Base-by-base conservation (phyloP, 805 yeast species). In the Starmerella gropengiesseri region DNA sequence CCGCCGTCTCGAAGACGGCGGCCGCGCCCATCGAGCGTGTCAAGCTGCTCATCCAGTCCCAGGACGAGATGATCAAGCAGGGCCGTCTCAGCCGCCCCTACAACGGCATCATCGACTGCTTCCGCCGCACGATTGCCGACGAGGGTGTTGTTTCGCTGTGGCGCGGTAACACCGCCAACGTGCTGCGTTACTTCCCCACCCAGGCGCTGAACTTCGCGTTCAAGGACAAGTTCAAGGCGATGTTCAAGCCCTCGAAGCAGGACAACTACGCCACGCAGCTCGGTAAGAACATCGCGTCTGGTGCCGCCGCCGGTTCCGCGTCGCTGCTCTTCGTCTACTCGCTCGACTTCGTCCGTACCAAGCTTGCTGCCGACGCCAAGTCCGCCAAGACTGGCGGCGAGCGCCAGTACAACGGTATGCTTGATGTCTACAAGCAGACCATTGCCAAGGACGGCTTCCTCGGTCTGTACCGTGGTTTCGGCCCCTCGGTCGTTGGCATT, bases 121-220 rank as follows among this genome's bases (percentile, higher is more conserved):
- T 85, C 89, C 75, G 65, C 63, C 81, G 94, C 76, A 85, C 95
- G 58, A 78, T 86, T 56, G 78, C 80, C 60, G 81, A 79, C 60
- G 95, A 85, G 74, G 95, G 95, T 78, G 63, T 81, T 52, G 73
- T 69, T 56, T 73, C 94, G 52, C 81, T 84, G 86, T 84, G 94
- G 94, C 85, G 94, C 81, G 95, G 95, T 79, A 84, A 84, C 85
- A 81, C 94, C 55, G 95, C 95, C 62, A 84, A 84, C 73, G 94
- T 84, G 65, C 78, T 84, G 71, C 81, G 94, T 77, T 84, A 85
- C 78, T 84, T 84, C 93, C 95, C 95, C 71, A 85, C 94, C 65
- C 94, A 84, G 74, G 95, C 95, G 60, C 77, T 84, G 67, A 84
- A 84, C 79, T 85, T 84, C 62, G 95, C 95, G 61, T 85, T 84